phyloP scores from a whole-genome alignment of 768 basidiomycete species.

The Hericium coralloides region DNA sequence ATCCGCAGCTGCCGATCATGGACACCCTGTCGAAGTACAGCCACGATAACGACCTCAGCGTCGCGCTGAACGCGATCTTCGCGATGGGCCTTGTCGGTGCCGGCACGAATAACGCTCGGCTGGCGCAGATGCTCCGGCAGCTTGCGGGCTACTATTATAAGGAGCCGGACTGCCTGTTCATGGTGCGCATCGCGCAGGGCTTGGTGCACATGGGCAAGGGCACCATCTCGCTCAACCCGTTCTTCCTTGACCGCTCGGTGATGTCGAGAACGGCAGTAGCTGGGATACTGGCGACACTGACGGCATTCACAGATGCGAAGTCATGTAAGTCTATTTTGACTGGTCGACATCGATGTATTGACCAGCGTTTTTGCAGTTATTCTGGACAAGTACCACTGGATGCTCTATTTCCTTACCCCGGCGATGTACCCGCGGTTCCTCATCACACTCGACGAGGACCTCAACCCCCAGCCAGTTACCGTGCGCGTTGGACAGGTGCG shows the following conservation, averaged over 20 bases:
- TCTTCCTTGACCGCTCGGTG: constrained; percentile 87
- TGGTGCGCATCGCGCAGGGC: constrained; percentile 93
- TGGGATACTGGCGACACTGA: constrained; percentile 78
- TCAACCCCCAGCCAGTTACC: constrained; percentile 59
- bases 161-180: constrained; percentile 93
- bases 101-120: constrained; percentile 95
- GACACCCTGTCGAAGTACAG: constrained; percentile 98
- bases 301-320: constrained; percentile 92
- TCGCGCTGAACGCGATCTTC: constrained; percentile 95
- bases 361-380: constrained; percentile 47
- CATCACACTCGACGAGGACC: constrained; percentile 91
- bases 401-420: constrained; percentile 91
- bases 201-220: constrained; percentile 99
- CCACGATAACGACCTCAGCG: constrained; percentile 95
- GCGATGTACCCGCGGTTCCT: constrained; percentile 99
- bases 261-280: constrained; percentile 87
- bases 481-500: constrained; percentile 88
- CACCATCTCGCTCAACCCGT: constrained; percentile 93
- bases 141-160: constrained; percentile 98
- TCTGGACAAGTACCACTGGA: constrained; percentile 96
- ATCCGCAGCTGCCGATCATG: constrained; percentile 88
- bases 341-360: not conserved
- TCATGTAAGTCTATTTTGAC: constrained; percentile 53
- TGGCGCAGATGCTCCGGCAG: constrained; percentile 96
- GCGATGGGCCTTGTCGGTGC: constrained; percentile 98